phyloP scores from a whole-genome alignment of 352 stramenopile genomes.

The Phytopythium kandeliae region DNA sequence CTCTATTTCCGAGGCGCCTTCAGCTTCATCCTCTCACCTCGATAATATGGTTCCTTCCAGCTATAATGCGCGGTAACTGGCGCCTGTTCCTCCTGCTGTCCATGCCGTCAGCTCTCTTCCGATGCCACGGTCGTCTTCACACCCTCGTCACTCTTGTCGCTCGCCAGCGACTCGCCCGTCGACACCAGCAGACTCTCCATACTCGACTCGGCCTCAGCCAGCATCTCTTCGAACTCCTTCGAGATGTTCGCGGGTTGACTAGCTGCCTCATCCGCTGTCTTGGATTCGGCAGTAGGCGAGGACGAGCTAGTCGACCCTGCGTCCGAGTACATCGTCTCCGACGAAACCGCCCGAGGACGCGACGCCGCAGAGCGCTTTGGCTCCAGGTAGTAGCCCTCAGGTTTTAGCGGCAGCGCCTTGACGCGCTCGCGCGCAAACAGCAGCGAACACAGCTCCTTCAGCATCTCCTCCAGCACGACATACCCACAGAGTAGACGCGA shows the following conservation, averaged over 20 bases:
- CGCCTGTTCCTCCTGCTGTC: neutral
- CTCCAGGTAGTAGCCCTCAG: conserved; percentile 80
- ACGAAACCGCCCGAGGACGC: conserved; percentile 21
- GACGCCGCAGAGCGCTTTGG: conserved; percentile 36
- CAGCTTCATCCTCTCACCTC: neutral
- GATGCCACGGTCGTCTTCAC: neutral
- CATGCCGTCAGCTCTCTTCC: conserved; percentile 12
- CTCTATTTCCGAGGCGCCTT: no score
- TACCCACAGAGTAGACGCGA: conserved; percentile 62
- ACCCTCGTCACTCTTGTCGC: neutral
- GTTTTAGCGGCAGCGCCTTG: conserved; percentile 66
- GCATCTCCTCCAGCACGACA: conserved; percentile 79
- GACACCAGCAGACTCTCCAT: conserved; percentile 47
- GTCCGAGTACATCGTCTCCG: conserved; percentile 41
- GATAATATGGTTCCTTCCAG: neutral
- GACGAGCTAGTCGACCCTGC: conserved; percentile 18
- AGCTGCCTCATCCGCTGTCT: conserved; percentile 1
- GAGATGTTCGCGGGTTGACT: conserved; percentile 37
- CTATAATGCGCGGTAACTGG: neutral
- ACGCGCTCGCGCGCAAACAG: conserved; percentile 74
- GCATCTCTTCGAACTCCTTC: conserved; percentile 64
- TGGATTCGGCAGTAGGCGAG: conserved; percentile 3
- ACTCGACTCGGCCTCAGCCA: conserved; percentile 65
- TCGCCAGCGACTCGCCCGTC: neutral
- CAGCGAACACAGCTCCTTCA: conserved; percentile 82